A percentile compares a stretch with the other conserved stretches of the same genome.
Evolutionary conservation across 2,329 filamentous ascomycete genomes (phyloP).

Genomic region (Amylocarpus encephaloides): DNA sequence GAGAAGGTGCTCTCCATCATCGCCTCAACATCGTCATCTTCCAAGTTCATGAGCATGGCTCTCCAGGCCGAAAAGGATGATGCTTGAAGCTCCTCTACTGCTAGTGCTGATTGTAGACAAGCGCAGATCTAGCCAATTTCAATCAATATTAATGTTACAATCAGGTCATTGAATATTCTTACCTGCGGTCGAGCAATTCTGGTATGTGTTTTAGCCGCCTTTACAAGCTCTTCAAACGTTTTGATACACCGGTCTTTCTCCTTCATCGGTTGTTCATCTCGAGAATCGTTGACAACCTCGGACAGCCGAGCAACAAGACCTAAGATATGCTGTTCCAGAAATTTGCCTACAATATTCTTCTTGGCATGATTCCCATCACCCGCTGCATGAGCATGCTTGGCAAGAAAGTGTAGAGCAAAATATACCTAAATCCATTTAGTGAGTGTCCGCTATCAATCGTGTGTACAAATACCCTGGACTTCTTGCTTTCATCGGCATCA

Average conservation of each 20-base stretch:
- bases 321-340: constrained; percentile 77
- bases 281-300: constrained; percentile 65
- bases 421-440: constrained; percentile 23
- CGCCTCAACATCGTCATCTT: constrained; percentile 70
- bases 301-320: constrained; percentile 82
- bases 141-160: background rate
- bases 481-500: constrained; percentile 55
- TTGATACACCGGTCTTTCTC: constrained; percentile 75
- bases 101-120: constrained; percentile 80
- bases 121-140: constrained; percentile 71
- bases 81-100: constrained; percentile 66
- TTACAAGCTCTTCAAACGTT: constrained; percentile 84
- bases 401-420: constrained; percentile 35
- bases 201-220: constrained; percentile 64
- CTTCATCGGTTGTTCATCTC: constrained; percentile 46
- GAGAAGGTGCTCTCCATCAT: constrained; percentile 87
- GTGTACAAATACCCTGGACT: constrained; percentile 45
- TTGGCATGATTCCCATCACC: constrained; percentile 32
- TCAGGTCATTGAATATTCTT: constrained; percentile 33
- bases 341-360: constrained; percentile 60
- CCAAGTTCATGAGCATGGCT: constrained; percentile 66
- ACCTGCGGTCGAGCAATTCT: constrained; percentile 81
- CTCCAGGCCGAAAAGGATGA: constrained; percentile 80
- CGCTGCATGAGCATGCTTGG: constrained; percentile 27
- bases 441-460: background rate